phyloP scores from a whole-genome alignment of 2,329 filamentous ascomycete genomes.

The Incumbomyces delicatus region DNA sequence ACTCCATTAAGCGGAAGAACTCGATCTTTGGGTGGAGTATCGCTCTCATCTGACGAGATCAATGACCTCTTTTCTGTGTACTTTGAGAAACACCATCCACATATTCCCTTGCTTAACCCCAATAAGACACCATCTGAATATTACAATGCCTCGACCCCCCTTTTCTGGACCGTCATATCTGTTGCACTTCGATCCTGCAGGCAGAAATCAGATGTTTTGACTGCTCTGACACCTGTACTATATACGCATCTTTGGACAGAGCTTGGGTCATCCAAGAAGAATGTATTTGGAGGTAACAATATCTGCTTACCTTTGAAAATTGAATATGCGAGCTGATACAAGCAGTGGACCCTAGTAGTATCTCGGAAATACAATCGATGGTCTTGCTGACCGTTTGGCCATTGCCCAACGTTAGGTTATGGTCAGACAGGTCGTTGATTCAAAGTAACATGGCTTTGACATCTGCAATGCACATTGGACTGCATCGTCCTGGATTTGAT shows the following conservation, averaged over 20 bases:
- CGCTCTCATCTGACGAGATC: conserved; percentile 1
- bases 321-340: neutral
- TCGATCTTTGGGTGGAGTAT: conserved; percentile 3
- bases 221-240: neutral
- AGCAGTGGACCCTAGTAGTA: neutral
- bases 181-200: conserved; percentile 51
- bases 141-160: conserved; percentile 46
- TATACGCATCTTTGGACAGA: conserved; percentile 6
- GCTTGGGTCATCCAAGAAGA: neutral
- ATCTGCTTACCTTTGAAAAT: too few species aligned
- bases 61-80: conserved; percentile 7
- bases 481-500: conserved; percentile 2
- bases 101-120: conserved; percentile 51
- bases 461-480: neutral
- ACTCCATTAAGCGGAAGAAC: neutral
- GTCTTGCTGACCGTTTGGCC: neutral
- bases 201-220: neutral
- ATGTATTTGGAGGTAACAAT: neutral
- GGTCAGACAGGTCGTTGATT: conserved; percentile 4
- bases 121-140: conserved; percentile 45
- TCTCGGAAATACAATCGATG: neutral
- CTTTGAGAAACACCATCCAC: conserved; percentile 53
- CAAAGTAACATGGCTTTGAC: conserved; percentile 1
- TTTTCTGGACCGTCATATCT: conserved; percentile 57
- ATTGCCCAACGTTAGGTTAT: neutral